Evolutionary conservation across 108 stramenopile species (phyloP).

Genomic region (Aurantiochytrium sp.): DNA sequence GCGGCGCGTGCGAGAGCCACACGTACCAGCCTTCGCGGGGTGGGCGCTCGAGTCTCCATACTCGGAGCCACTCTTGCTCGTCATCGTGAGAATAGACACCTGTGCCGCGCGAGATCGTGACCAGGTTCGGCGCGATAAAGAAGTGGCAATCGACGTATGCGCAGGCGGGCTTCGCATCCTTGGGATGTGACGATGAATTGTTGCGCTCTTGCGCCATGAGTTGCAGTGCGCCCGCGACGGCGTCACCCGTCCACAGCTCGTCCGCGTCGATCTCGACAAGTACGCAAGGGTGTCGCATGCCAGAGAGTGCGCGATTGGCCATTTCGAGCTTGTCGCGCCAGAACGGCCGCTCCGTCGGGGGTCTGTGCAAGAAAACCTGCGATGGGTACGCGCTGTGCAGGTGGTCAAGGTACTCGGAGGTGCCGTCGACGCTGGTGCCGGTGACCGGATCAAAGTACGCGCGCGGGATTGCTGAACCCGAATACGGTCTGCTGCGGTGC

Average conservation of each 20-base stretch:
- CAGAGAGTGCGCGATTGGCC: constrained; percentile 35
- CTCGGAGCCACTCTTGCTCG: constrained; percentile 44
- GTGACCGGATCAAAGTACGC: background rate
- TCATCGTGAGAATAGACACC: constrained; percentile 42
- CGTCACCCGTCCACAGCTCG: constrained; percentile 42
- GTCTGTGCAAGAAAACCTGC: constrained; percentile 18
- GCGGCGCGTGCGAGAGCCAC: constrained; percentile 47
- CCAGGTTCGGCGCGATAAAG: constrained; percentile 36
- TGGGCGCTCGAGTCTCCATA: constrained; percentile 34
- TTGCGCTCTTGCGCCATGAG: no score
- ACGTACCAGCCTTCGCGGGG: background rate
- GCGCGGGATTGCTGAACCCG: background rate
- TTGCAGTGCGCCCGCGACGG: background rate
- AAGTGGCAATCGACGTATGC: constrained; percentile 52
- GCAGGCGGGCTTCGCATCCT: constrained; percentile 27
- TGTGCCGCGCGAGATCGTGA: constrained; percentile 21
- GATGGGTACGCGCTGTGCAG: background rate
- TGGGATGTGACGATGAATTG: no score
- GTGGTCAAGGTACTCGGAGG: constrained; percentile 34
- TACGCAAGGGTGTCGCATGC: constrained; percentile 30
- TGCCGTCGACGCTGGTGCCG: constrained; percentile 38
- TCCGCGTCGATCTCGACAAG: constrained; percentile 48
- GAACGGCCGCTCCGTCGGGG: background rate
- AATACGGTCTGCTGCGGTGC: constrained; percentile 32
- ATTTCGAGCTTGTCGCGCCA: constrained; percentile 50